Evolutionary conservation across 2,329 filamentous ascomycete genomes (phyloP), one percentile per base, ranked within the genome.

Genomic region (Fusarium penzigii): DNA sequence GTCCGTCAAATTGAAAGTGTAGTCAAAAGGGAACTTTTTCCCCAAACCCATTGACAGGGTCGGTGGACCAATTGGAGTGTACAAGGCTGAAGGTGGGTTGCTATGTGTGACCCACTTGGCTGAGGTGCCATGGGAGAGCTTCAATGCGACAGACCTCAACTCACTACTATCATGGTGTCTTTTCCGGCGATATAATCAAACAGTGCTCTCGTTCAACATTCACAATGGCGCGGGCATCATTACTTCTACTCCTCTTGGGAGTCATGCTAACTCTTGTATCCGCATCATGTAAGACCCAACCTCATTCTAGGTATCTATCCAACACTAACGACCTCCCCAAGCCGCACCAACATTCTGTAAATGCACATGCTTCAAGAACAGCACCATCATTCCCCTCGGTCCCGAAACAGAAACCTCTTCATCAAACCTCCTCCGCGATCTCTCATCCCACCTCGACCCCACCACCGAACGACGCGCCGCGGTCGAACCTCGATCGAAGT

Each of bases 291-390:
- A 69, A 65, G 74, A 64, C 20, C 12, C 17, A 14, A 5, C 9
- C 13, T 11, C 17, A 39, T 17, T 2, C 43, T 11, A 38, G 32
- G n/a, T 29, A 43, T 44, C 29, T 16, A 32, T 39, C 39, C 38
- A 43, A 39, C 42, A 45, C 48, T 58, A 51, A 56, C 66, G 67
- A 56, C 69, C 58, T 48, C 38, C 25, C 6, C 49, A 63, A 86
- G 83, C 80, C 32, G 79, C 82, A 41, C 83, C 82, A 16, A 82
- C 81, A 2, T 87, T 87, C 68, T 87, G 84, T 77, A 87, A 87
- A 77, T 87, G 84, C 73, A 87, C 83, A 61, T 87, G 84, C 73
- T 85, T 85, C 74, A 83, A 82, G 62, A 87, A 87, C 74, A 85
- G 81, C 76, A 87, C 83, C 59, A 85, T 87, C 64, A 85, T 87